These are phyloP conservation scores for Penicillium glabrum DNA, from an alignment of 2,329 filamentous ascomycete species.

Conservation along the genomic window DNA sequence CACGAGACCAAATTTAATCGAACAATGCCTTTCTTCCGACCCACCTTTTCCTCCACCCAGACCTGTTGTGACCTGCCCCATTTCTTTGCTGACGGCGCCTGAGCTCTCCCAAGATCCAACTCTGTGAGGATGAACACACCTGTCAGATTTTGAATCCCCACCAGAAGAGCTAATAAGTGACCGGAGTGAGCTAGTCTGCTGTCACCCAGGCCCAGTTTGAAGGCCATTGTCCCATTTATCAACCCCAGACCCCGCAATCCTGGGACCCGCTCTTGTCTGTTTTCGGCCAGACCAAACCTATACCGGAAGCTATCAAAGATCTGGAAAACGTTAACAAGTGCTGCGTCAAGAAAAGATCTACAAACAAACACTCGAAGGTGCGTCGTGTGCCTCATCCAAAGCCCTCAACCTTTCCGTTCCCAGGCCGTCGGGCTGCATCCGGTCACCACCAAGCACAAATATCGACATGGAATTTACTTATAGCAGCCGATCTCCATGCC, in stretches of 20 bases:
- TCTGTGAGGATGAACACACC: background rate
- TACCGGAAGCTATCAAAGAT: slow-evolving; percentile 1
- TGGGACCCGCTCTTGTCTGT: slow-evolving; percentile 12
- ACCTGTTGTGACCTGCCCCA: slow-evolving; percentile 1
- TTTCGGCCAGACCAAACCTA: slow-evolving; percentile 16
- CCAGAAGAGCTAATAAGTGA: background rate
- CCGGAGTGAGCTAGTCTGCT: slow-evolving; percentile 1
- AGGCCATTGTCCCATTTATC: slow-evolving; percentile 15
- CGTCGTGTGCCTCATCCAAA: slow-evolving; percentile 5
- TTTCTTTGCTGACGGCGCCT: background rate
- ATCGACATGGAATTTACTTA: slow-evolving; percentile 30
- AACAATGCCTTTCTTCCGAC: background rate
- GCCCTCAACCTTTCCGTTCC: slow-evolving; percentile 12
- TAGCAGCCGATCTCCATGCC: slow-evolving; percentile 29
- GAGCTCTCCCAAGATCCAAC: background rate
- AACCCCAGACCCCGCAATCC: slow-evolving; percentile 12
- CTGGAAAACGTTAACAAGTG: background rate
- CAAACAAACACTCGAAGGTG: slow-evolving; percentile 7
- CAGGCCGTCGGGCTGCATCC: slow-evolving; percentile 16
- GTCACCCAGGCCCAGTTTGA: slow-evolving; percentile 4
- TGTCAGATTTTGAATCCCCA: background rate
- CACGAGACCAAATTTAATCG: background rate
- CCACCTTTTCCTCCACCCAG: background rate
- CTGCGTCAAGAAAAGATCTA: slow-evolving; percentile 8
- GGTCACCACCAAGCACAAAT: slow-evolving; percentile 6